Evolutionary conservation across 169 alveolate genomes (phyloP), one percentile per base, ranked within the genome.

Genomic region (Cryptosporidium tyzzeri): DNA sequence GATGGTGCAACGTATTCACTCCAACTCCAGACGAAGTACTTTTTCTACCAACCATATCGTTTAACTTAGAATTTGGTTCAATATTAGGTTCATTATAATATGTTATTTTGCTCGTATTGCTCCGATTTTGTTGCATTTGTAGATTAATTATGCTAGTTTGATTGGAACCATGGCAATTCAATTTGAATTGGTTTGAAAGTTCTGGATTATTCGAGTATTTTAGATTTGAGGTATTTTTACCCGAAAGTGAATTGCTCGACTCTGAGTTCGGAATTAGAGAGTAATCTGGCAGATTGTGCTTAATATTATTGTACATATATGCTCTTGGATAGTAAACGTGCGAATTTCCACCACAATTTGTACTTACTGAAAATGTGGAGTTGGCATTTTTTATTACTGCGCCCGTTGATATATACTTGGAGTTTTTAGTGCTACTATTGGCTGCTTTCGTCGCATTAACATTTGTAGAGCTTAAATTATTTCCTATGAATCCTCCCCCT

Each of bases 271-370:
- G 6, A 2, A 39, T 26, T 29, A 29, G 5, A 3, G 71, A 33
- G 33, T 73, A 53, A 51, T 53, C 86, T 7, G 71, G 51, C 21
- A 33, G 23, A 2, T 73, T 53, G 4, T 73, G 33, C 41, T 62
- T 73, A 0, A 73, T 23, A 50, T 35, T 51, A 33, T 73, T 73
- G 31, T 73, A 51, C n/a, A 73, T 53, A 59, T 73, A 73, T 44
- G 86, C 86, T 58, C 86, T 51, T 73, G 86, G 86, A 39, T 73
- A 73, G 18, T 73, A 73, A 7, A 73, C 86, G 12, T 73, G 86
- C 12, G 86, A 55, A n/a, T 73, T 73, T 1, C 53, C 35, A 26
- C 33, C 86, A 6, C 58, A 58, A n/a, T 26, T 53, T 21, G 62
- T 45, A 35, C 53, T 35, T 12, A 55, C 68, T 2, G 86, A 73